phyloP scores from a whole-genome alignment of 371 early-diverging fungal species.

The Lichtheimia corymbifera region DNA sequence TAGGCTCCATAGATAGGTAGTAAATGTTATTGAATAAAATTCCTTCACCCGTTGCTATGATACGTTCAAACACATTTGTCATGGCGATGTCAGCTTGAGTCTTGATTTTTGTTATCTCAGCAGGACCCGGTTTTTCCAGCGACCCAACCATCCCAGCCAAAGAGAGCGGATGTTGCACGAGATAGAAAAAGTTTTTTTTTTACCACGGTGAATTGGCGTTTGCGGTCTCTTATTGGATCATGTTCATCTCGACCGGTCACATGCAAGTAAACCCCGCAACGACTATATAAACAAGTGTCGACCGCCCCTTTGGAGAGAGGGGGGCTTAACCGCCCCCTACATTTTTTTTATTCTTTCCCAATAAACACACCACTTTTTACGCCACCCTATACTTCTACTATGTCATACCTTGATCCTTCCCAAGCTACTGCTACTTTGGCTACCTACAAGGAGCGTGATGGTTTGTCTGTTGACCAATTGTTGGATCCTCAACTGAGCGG shows the following conservation, averaged over 20 bases:
- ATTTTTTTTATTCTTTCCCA: conserved; percentile 11
- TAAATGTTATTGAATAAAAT: too few relatives aligned
- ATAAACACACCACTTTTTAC: conserved; percentile 11
- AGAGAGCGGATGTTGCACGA: too few relatives aligned
- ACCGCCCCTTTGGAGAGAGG: conserved; percentile 20
- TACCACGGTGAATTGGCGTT: neutral
- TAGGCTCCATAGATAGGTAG: too few relatives aligned
- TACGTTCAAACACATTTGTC: too few relatives aligned
- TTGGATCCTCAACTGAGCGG: conserved; percentile 74
- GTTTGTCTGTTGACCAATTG: conserved; percentile 73
- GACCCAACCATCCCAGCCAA: too few relatives aligned
- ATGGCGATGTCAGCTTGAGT: too few relatives aligned
- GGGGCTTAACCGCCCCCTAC: conserved; percentile 26
- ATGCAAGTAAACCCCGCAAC: conserved; percentile 4
- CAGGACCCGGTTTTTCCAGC: too few relatives aligned
- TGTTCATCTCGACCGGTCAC: conserved; percentile 14
- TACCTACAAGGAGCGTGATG: conserved; percentile 63
- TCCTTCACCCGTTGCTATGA: too few relatives aligned
- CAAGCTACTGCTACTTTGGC: conserved; percentile 45
- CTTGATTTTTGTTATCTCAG: too few relatives aligned
- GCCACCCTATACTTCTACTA: conserved; percentile 12
- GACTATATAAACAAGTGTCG: conserved; percentile 20
- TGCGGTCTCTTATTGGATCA: conserved; percentile 10
- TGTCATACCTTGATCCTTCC: conserved; percentile 41
- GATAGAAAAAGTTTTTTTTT: conserved; percentile 3